Evolutionary conservation across 768 basidiomycete species (phyloP).

Genomic region (Boletellus sp.): DNA sequence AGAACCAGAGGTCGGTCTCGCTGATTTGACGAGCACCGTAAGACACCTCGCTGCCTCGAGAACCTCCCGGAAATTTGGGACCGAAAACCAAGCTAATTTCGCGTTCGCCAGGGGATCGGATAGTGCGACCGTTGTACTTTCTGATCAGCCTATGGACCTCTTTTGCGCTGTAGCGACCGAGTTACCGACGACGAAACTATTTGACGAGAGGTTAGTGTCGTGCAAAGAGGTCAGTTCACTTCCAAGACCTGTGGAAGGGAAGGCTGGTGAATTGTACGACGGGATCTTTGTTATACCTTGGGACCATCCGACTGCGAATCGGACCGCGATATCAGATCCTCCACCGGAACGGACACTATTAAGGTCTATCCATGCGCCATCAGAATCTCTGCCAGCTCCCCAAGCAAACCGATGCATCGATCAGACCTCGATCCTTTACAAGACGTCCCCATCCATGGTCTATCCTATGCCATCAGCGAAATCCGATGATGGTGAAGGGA

Average conservation of each 20-base stretch:
- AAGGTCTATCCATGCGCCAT: slow-evolving; percentile 17
- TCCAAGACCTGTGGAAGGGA: neutral
- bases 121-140: no score
- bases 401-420: neutral
- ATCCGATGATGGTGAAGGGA: neutral
- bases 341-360: slow-evolving; percentile 4
- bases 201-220: neutral
- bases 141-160: neutral
- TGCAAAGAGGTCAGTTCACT: neutral
- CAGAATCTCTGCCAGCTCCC: neutral
- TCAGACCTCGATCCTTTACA: neutral
- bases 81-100: neutral
- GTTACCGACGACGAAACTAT: no score
- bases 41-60: neutral
- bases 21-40: neutral
- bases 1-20: neutral
- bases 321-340: neutral
- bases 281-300: neutral
- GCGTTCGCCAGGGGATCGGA: neutral
- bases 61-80: neutral
- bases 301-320: neutral
- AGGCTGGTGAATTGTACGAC: neutral
- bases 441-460: neutral
- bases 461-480: neutral
- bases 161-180: neutral